These are phyloP conservation scores for Colletotrichum gigasporum DNA, from an alignment of 2,329 filamentous ascomycete genomes.

Conservation along the genomic window DNA sequence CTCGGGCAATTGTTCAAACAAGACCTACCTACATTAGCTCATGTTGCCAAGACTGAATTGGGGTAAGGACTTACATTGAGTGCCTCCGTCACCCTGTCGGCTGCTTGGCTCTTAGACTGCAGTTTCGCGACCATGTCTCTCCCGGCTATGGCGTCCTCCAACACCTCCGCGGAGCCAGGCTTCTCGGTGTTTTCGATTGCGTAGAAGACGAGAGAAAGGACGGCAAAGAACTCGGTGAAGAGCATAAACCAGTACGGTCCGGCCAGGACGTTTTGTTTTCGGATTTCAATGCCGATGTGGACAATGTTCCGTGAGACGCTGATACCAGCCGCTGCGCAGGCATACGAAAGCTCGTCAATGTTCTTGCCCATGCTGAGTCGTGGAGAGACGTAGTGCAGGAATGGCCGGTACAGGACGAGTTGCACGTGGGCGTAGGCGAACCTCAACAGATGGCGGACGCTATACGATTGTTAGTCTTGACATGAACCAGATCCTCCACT, in stretches of 20 bases:
- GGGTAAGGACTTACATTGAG: constrained; percentile 69
- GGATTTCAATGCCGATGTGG: constrained; percentile 82
- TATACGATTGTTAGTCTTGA: constrained; percentile 36
- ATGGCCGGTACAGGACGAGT: constrained; percentile 83
- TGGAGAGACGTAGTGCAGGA: constrained; percentile 83
- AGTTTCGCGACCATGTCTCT: constrained; percentile 83
- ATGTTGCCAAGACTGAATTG: not conserved
- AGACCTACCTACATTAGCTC: constrained; percentile 57
- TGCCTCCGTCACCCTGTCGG: constrained; percentile 83
- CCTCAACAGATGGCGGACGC: constrained; percentile 77
- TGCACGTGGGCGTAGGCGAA: constrained; percentile 87
- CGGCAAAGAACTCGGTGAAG: constrained; percentile 84
- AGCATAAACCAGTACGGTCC: constrained; percentile 90
- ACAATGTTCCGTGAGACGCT: constrained; percentile 78
- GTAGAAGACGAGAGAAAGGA: constrained; percentile 82
- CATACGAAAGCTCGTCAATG: constrained; percentile 81
- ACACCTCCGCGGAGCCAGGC: constrained; percentile 77
- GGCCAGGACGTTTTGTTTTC: constrained; percentile 77
- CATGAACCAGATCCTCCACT: not conserved
- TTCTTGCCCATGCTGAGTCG: constrained; percentile 63
- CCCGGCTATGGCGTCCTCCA: constrained; percentile 86
- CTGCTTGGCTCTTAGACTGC: constrained; percentile 85
- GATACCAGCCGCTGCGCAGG: constrained; percentile 71
- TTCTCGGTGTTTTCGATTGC: constrained; percentile 83
- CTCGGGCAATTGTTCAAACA: constrained; percentile 87